Evolutionary conservation across 2,329 filamentous ascomycete genomes (phyloP), one percentile per base, ranked within the genome.

Genomic region (Cladosporium colombiae): DNA sequence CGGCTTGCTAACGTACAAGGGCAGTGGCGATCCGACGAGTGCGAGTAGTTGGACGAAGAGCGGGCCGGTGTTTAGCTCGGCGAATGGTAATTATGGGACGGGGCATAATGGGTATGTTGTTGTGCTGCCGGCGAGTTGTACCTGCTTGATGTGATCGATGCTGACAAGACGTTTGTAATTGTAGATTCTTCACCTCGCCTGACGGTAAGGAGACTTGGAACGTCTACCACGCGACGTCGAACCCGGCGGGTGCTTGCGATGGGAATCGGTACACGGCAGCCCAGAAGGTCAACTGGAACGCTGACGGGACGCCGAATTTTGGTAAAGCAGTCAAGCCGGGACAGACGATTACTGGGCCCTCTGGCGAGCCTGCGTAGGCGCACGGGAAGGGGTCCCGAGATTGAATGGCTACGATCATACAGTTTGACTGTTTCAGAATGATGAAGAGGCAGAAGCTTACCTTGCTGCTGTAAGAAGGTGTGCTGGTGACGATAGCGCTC

Each of bases 51-150:
- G 85, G 85, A 79, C 73, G 3, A 87, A 87, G 78, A 80, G 76
- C 2, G 83, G 83, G 0, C 84, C 83, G 10, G 77, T 84, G 2
- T 81, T 87, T 44, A 81, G 78, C 23, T 82, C 79, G 53, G 84
- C 81, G 1, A 86, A 86, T 66, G 84, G 84, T 3, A 85, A 86
- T 71, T 86, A 83, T 59, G 84, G 85, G 16, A 83, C 84, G 0
- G 85, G 84, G 0, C 84, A 86, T 67, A 86, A 86, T 69, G 65
- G 66, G 66, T 63, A 40, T 61, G 62, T 65, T 21, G 8, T 11
- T 57, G 2, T 14, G 10, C 16, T 53, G 25, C 2, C 1, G 16
- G 49, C n/a, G n/a, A n/a, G n/a, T n/a, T 52, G 25, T 18, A 5
- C 6, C 16, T 16, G 49, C 49, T 60, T 13, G 6, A 10, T 21